These are phyloP conservation scores for Ziziphus jujuba DNA, from an alignment of 306 rosid genomes.

Conservation along the genomic window DNA sequence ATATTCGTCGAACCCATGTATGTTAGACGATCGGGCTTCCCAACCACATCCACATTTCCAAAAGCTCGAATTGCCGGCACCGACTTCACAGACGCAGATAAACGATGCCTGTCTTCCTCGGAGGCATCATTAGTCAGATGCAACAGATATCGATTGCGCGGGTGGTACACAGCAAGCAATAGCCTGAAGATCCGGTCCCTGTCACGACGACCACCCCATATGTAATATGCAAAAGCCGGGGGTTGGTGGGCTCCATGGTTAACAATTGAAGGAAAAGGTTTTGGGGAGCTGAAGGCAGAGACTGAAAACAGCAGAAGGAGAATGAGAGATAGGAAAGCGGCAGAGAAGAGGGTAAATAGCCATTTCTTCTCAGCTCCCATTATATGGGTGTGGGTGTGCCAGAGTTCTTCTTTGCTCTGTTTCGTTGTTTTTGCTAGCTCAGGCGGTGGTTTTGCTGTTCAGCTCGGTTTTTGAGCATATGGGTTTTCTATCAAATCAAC, in stretches of 20 bases:
- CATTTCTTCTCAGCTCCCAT: slow-evolving; percentile 96
- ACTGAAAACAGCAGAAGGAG: slow-evolving; percentile 62
- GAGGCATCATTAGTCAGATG: slow-evolving; percentile 72
- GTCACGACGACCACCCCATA: slow-evolving; percentile 68
- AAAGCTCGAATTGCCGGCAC: slow-evolving; percentile 80
- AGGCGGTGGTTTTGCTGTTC: slow-evolving; percentile 15
- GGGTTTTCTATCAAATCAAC: slow-evolving; percentile 30
- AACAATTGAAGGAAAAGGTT: slow-evolving; percentile 60
- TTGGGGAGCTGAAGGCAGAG: slow-evolving; percentile 68
- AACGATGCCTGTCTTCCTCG: slow-evolving; percentile 57
- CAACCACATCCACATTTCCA: slow-evolving; percentile 84
- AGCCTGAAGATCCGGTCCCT: slow-evolving; percentile 79
- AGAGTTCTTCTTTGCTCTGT: not conserved
- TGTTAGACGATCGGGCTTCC: slow-evolving; percentile 77
- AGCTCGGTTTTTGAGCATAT: slow-evolving; percentile 29
- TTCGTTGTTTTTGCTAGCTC: not conserved
- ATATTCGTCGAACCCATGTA: slow-evolving; percentile 76
- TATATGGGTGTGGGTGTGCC: not conserved
- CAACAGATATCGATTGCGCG: slow-evolving; percentile 75
- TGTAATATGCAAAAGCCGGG: slow-evolving; percentile 85
- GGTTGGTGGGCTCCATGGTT: slow-evolving; percentile 72
- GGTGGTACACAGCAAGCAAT: slow-evolving; percentile 84
- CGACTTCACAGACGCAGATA: slow-evolving; percentile 39
- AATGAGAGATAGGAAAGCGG: slow-evolving; percentile 57
- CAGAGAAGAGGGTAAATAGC: slow-evolving; percentile 74